phyloP scores from a whole-genome alignment of 2,329 filamentous ascomycete genomes.

The Fusarium chlamydosporum region DNA sequence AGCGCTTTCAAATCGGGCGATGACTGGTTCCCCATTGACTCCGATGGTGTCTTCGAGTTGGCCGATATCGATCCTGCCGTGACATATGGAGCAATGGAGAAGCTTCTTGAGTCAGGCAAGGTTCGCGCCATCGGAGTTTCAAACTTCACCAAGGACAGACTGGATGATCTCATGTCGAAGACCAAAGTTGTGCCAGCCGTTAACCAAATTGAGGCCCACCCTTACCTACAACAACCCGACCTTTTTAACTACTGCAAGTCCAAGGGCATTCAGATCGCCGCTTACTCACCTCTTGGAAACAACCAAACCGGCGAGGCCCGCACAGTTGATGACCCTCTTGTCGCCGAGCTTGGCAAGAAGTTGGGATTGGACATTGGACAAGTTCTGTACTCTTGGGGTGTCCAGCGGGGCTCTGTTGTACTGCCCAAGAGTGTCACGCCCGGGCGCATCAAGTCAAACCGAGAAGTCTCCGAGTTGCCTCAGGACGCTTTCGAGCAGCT shows the following conservation, averaged over 20 bases:
- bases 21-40: slow-evolving; percentile 59
- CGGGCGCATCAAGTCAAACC: slow-evolving; percentile 64
- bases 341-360: slow-evolving; percentile 65
- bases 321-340: slow-evolving; percentile 63
- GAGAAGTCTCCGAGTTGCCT: slow-evolving; percentile 48
- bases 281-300: slow-evolving; percentile 54
- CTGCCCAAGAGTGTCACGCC: slow-evolving; percentile 69
- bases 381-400: slow-evolving; percentile 66
- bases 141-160: slow-evolving; percentile 51
- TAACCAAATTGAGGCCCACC: slow-evolving; percentile 19
- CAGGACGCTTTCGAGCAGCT: slow-evolving; percentile 13
- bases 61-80: slow-evolving; percentile 65
- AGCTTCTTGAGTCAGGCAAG: slow-evolving; percentile 50
- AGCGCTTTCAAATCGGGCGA: slow-evolving; percentile 68
- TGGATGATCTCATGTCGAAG: slow-evolving; percentile 41
- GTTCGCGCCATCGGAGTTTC: slow-evolving; percentile 70
- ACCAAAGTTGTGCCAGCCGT: slow-evolving; percentile 8
- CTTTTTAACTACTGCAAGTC: slow-evolving; percentile 12
- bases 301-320: slow-evolving; percentile 62
- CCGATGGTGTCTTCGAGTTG: slow-evolving; percentile 74
- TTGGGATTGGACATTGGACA: slow-evolving; percentile 64
- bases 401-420: slow-evolving; percentile 67
- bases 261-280: slow-evolving; percentile 1
- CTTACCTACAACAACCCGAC: slow-evolving; percentile 14
- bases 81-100: slow-evolving; percentile 59